Evolutionary conservation across 2,329 filamentous ascomycete genomes (phyloP).

Genomic region (Penicillium capsulatum): DNA sequence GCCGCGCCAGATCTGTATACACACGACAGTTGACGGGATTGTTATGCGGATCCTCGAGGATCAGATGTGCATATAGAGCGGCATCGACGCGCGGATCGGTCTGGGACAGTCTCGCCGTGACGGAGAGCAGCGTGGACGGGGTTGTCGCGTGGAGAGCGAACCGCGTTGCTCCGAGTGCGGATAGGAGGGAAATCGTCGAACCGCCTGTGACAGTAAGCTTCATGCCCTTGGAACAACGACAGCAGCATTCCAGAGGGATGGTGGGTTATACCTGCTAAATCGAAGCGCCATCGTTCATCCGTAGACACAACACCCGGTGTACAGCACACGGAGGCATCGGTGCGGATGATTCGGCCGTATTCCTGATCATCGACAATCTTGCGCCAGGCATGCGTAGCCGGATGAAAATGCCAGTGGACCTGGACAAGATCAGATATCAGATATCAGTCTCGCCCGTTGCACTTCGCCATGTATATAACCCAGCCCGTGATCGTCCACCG

Average conservation of each 20-base stretch:
- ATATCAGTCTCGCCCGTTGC: no score
- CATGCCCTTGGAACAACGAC: no score
- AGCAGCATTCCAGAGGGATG: no score
- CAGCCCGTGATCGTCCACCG: no score
- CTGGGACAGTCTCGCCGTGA: background rate
- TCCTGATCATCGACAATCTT: slow-evolving; percentile 32
- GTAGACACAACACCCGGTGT: background rate
- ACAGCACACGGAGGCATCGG: slow-evolving; percentile 8
- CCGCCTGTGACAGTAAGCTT: no score
- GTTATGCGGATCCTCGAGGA: background rate
- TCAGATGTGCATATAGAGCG: background rate
- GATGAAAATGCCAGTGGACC: slow-evolving; percentile 42
- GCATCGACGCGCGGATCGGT: slow-evolving; percentile 1
- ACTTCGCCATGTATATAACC: no score
- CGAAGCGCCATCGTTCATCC: background rate
- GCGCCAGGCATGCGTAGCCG: slow-evolving; percentile 36
- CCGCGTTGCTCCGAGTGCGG: slow-evolving; percentile 31
- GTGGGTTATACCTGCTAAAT: background rate
- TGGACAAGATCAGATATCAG: background rate
- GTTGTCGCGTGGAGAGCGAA: slow-evolving; percentile 26
- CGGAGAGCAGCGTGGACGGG: background rate
- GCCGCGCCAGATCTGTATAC: background rate
- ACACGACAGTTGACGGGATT: background rate
- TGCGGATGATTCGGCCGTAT: slow-evolving; percentile 32
- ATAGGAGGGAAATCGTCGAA: background rate